Percentiles rank a stretch among this genome's conserved stretches.
phyloP scores from a whole-genome alignment of 768 basidiomycete genomes.

The Kwoniella sp. region DNA sequence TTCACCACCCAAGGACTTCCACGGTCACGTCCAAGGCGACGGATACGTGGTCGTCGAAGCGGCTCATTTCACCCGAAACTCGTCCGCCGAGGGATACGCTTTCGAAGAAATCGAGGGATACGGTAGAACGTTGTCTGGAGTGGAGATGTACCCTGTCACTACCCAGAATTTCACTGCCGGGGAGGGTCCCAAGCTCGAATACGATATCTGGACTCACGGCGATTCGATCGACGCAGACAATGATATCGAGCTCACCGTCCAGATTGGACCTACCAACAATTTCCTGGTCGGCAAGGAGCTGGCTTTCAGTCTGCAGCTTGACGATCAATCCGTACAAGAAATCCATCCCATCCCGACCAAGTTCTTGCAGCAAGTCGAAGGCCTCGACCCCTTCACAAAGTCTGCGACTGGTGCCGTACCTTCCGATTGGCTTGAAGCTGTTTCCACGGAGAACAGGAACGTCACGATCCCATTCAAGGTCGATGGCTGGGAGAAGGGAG shows the following conservation, averaged over 20 bases:
- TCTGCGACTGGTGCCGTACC: slow-evolving; percentile 38
- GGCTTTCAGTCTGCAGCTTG: slow-evolving; percentile 42
- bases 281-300: slow-evolving; percentile 30
- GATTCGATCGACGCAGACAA: slow-evolving; percentile 5
- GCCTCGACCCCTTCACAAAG: slow-evolving; percentile 10
- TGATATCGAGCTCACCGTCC: slow-evolving; percentile 33
- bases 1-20: slow-evolving; percentile 28
- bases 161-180: slow-evolving; percentile 67
- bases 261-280: slow-evolving; percentile 47
- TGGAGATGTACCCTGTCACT: slow-evolving; percentile 66
- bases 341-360: slow-evolving; percentile 38
- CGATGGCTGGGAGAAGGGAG: slow-evolving; percentile 9
- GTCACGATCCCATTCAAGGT: slow-evolving; percentile 13
- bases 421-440: slow-evolving; percentile 45
- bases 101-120: slow-evolving; percentile 68
- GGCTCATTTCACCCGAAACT: slow-evolving; percentile 63
- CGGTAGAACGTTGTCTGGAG: slow-evolving; percentile 65
- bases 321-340: slow-evolving; percentile 21
- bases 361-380: slow-evolving; percentile 11
- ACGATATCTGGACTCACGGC: slow-evolving; percentile 53
- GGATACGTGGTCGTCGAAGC: slow-evolving; percentile 71
- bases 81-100: slow-evolving; percentile 61
- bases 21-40: slow-evolving; percentile 69
- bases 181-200: slow-evolving; percentile 67
- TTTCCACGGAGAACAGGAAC: slow-evolving; percentile 41